Percentiles rank a stretch among this genome's conserved stretches.
phyloP scores from a whole-genome alignment of 208 protist genomes.

The Jaenimonas drosophilae region DNA sequence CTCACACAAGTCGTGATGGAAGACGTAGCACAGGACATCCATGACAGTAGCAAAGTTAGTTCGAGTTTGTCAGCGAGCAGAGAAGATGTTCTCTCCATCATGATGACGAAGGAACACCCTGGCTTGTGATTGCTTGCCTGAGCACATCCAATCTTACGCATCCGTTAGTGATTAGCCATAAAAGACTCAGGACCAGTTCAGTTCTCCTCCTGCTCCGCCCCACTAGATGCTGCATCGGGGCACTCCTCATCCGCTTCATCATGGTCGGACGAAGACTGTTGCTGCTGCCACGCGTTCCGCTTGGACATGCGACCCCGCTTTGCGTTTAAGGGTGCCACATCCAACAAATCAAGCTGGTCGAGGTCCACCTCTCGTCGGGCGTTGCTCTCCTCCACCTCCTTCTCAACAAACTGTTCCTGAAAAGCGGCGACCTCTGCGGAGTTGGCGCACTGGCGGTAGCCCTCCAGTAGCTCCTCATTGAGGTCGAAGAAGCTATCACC shows the following conservation, averaged over 20 bases:
- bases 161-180: too few species aligned
- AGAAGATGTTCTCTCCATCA: too few species aligned
- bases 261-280: neutral
- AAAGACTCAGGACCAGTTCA: too few species aligned
- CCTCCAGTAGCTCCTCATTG: conserved; percentile 91
- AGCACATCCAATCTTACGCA: too few species aligned
- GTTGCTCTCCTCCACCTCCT: conserved; percentile 22
- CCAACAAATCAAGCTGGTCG: conserved; percentile 35
- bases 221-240: too few species aligned
- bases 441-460: conserved; percentile 49
- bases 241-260: neutral
- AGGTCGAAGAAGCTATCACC: conserved; percentile 95
- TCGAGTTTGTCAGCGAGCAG: too few species aligned
- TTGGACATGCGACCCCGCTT: conserved; percentile 35
- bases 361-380: conserved; percentile 39
- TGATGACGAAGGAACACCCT: too few species aligned
- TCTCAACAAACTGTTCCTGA: conserved; percentile 46
- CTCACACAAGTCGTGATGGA: too few species aligned
- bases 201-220: too few species aligned
- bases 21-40: too few species aligned
- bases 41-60: too few species aligned
- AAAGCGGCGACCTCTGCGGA: conserved; percentile 50
- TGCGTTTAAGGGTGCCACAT: conserved; percentile 37
- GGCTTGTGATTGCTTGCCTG: too few species aligned
- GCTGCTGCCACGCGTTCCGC: conserved; percentile 12